Conservation (phyloP, 805 yeast genomes). For the Starmera dryadoides region DNA sequence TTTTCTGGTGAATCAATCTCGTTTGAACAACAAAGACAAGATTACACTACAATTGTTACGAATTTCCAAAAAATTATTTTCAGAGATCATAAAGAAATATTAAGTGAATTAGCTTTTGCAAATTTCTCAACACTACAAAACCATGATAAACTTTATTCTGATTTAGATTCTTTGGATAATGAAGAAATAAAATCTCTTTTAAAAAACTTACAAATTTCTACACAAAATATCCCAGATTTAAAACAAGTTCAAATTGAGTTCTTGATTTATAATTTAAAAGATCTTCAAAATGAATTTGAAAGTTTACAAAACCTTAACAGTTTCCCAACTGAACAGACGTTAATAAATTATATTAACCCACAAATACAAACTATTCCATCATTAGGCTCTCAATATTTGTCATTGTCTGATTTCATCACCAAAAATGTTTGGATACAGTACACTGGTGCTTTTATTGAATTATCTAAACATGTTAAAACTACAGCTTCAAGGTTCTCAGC, state of each 20-base stretch:
- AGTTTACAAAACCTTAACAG: background rate
- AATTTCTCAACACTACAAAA: slow-evolving; percentile 9
- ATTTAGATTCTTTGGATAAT: background rate
- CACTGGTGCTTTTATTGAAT: background rate
- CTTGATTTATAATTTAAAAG: background rate
- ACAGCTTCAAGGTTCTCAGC: slow-evolving; percentile 9
- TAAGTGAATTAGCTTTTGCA: slow-evolving; percentile 5
- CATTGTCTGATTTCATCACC: slow-evolving; percentile 6
- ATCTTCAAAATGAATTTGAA: background rate
- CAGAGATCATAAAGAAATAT: slow-evolving; percentile 10
- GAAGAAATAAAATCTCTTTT: background rate
- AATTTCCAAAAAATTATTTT: slow-evolving; percentile 19
- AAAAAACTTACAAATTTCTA: background rate
- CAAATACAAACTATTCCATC: background rate
- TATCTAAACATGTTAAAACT: slow-evolving; percentile 6
- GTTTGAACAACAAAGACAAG: slow-evolving; percentile 8
- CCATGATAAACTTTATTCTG: background rate
- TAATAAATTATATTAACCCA: background rate
- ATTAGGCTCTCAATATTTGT: slow-evolving; percentile 1
- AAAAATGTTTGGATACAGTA: slow-evolving; percentile 4
- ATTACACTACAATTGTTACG: slow-evolving; percentile 6
- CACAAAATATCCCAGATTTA: background rate
- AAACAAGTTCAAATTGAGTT: background rate
- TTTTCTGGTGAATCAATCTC: slow-evolving; percentile 24
- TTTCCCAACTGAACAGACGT: background rate